Conservation (phyloP, 2,329 filamentous ascomycete species). For the Alternaria infectoria region DNA sequence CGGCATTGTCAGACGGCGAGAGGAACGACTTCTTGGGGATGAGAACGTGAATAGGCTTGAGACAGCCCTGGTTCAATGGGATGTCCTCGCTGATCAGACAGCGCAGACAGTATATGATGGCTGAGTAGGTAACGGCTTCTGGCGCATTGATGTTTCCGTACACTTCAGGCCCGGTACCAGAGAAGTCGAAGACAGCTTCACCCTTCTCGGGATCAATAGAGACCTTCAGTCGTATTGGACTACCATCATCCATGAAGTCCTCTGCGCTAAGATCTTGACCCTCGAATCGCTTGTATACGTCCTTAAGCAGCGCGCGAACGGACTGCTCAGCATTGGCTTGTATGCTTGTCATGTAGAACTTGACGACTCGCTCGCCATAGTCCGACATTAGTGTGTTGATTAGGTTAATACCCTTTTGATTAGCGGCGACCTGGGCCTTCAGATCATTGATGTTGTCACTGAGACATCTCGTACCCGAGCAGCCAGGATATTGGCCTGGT, state of each 20-base stretch:
- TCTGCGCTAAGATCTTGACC: slow-evolving; percentile 74
- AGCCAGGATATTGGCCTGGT: slow-evolving; percentile 76
- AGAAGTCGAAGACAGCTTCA: slow-evolving; percentile 79
- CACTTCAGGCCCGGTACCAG: slow-evolving; percentile 78
- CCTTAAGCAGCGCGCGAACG: slow-evolving; percentile 75
- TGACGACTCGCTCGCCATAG: slow-evolving; percentile 77
- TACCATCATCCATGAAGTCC: slow-evolving; percentile 89
- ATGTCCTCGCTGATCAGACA: slow-evolving; percentile 83
- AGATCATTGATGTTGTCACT: slow-evolving; percentile 86
- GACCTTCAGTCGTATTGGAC: slow-evolving; percentile 75
- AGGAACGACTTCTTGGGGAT: slow-evolving; percentile 78
- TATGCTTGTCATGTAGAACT: slow-evolving; percentile 84
- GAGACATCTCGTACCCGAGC: slow-evolving; percentile 78
- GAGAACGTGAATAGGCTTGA: slow-evolving; percentile 75
- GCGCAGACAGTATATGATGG: slow-evolving; percentile 85
- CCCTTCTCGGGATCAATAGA: slow-evolving; percentile 76
- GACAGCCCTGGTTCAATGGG: slow-evolving; percentile 84
- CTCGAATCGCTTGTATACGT: slow-evolving; percentile 71
- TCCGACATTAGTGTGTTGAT: slow-evolving; percentile 78
- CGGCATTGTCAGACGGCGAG: slow-evolving; percentile 75
- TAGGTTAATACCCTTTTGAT: slow-evolving; percentile 82
- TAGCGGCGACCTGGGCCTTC: slow-evolving; percentile 85
- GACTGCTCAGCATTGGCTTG: slow-evolving; percentile 80
- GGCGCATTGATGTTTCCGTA: slow-evolving; percentile 83
- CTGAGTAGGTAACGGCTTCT: slow-evolving; percentile 79